phyloP scores from a whole-genome alignment of 495 filamentous ascomycete genomes.

The Aspergillus saccharolyticus region DNA sequence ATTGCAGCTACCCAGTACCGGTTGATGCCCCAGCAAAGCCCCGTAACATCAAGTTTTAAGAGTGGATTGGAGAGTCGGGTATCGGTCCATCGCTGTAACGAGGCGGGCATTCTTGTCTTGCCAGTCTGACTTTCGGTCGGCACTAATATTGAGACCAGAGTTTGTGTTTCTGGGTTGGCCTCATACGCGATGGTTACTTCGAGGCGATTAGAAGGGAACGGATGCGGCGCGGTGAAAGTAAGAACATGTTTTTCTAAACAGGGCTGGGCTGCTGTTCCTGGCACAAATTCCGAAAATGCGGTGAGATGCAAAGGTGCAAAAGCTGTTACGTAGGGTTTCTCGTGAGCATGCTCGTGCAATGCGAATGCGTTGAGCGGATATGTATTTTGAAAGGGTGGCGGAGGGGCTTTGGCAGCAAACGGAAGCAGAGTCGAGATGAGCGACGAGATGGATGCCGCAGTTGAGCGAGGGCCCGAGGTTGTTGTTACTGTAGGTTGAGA shows the following conservation, averaged over 20 bases:
- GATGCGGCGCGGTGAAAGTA: slow-evolving; percentile 31
- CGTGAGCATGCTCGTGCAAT: slow-evolving; percentile 25
- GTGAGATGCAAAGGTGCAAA: slow-evolving; percentile 36
- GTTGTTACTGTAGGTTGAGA: slow-evolving; percentile 23
- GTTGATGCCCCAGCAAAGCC: slow-evolving; percentile 41
- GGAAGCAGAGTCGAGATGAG: slow-evolving; percentile 39
- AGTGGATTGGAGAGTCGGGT: slow-evolving; percentile 33
- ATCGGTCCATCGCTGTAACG: slow-evolving; percentile 39
- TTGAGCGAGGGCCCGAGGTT: slow-evolving; percentile 9
- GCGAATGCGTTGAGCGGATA: slow-evolving; percentile 35
- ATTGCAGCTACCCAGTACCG: slow-evolving; percentile 40
- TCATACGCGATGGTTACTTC: slow-evolving; percentile 35
- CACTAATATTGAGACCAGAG: slow-evolving; percentile 29
- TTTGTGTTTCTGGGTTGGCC: slow-evolving; percentile 36
- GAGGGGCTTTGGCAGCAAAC: slow-evolving; percentile 32
- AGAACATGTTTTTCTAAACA: slow-evolving; percentile 36
- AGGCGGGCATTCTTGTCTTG: slow-evolving; percentile 25
- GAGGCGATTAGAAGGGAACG: slow-evolving; percentile 36
- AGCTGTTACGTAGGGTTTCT: slow-evolving; percentile 31
- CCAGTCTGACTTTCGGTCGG: slow-evolving; percentile 17
- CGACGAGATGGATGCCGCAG: slow-evolving; percentile 30
- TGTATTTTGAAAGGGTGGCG: slow-evolving; percentile 19
- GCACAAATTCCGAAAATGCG: slow-evolving; percentile 21
- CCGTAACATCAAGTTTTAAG: slow-evolving; percentile 36
- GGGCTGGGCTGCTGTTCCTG: slow-evolving; percentile 12